Evolutionary conservation across 2,329 filamentous ascomycete genomes (phyloP).

Genomic region (Colletotrichum brevisporum): DNA sequence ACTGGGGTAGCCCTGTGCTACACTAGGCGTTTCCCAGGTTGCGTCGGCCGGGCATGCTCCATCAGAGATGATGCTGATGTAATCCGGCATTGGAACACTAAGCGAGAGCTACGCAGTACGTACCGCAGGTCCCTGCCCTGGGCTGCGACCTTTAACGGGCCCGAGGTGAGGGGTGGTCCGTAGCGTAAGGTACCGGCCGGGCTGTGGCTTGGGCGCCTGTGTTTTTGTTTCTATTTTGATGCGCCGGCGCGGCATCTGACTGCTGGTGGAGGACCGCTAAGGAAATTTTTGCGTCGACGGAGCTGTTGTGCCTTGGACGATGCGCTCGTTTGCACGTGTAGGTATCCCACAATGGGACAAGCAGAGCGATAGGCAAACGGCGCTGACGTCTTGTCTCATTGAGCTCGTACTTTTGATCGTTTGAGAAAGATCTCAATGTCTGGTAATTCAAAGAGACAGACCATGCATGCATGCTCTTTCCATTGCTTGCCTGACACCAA

Average conservation of each 20-base stretch:
- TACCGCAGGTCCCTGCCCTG: constrained; percentile 4
- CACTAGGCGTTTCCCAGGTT: neutral
- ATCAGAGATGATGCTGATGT: constrained; percentile 6
- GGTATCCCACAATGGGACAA: too few species aligned
- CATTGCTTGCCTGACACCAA: too few species aligned
- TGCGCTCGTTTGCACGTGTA: too few species aligned
- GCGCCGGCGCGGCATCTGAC: constrained; percentile 3
- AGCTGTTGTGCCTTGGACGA: too few species aligned
- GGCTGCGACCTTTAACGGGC: neutral
- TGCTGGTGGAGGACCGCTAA: neutral
- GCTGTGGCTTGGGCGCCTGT: constrained; percentile 12
- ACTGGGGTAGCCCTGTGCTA: too few species aligned
- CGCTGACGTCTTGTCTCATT: too few species aligned
- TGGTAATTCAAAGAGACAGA: too few species aligned
- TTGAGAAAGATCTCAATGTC: too few species aligned
- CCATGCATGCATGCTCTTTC: too few species aligned
- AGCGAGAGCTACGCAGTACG: neutral
- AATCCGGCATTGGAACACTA: constrained; percentile 8
- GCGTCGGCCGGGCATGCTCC: neutral
- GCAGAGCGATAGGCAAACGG: too few species aligned
- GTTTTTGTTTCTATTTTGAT: constrained; percentile 16
- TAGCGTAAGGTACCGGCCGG: constrained; percentile 26
- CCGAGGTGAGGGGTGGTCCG: constrained; percentile 12
- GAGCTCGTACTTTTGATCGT: too few species aligned
- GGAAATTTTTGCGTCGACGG: neutral